Base-by-base conservation (phyloP, 495 filamentous ascomycete species). In the Trichoderma reesei region DNA sequence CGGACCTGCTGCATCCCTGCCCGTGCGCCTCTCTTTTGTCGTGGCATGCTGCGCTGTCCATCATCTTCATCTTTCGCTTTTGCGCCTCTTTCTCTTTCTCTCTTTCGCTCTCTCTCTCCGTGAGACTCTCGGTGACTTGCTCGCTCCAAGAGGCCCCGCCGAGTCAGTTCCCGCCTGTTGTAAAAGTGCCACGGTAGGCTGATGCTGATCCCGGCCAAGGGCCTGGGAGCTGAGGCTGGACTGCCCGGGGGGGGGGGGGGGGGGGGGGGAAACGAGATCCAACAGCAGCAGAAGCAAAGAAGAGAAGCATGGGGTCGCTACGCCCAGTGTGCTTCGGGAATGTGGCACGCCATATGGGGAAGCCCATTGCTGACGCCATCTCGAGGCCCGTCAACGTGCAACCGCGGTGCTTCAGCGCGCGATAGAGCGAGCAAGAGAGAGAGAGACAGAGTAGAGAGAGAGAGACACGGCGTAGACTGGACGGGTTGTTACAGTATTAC, bases 261-360 rank as follows among this genome's bases (percentile, higher is more conserved):
- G n/a, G n/a, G n/a, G n/a, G n/a, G n/a, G n/a, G 18, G 51, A 26
- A 31, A 26, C 51, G 51, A 56, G 51, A 56, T 56, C 51, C 51
- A 56, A 56, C 26, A 14, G 9, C 51, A 26, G 51, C 51, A 5
- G 31, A 9, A 33, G 16, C 10, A 33, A 5, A n/a, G 9, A 16
- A 56, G 51, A n/a, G n/a, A n/a, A 56, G 51, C 51, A 56, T 56
- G 51, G 51, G 20, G 51, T 26, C 51, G 31, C 13, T 20, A 56
- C 51, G 51, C 51, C 31, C 51, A 56, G 20, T 56, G 51, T 56
- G 20, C 2, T 56, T 56, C 51, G 51, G 51, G 51, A 56, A 56
- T 56, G 51, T 56, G 51, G 51, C 51, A 56, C 51, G 51, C 51
- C 34, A 56, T 56, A 56, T 56, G 51, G 51, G 51, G 51, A 56